A percentile compares a stretch with the other conserved stretches of the same genome.
Evolutionary conservation across 345 rosid species (phyloP).

Genomic region (Luvunga scandens): DNA sequence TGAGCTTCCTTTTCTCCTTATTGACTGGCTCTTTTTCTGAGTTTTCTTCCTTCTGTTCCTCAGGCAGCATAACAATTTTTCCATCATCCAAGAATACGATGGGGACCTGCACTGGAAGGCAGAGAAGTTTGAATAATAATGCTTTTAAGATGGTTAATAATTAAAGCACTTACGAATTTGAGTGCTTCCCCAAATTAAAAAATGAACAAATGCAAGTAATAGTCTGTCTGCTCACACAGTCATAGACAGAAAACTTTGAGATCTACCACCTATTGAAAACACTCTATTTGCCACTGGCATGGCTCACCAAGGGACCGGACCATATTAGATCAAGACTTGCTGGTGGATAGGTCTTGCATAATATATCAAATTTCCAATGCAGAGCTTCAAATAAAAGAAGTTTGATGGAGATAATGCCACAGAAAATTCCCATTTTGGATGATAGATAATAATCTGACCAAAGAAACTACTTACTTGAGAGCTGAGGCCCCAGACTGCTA

Average conservation of each 20-base stretch:
- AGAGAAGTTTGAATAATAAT: conserved; percentile 11
- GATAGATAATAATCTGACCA: neutral
- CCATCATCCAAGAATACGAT: conserved; percentile 79
- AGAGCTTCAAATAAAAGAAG: neutral
- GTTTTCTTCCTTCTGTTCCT: conserved; percentile 45
- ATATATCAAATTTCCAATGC: neutral
- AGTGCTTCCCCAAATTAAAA: neutral
- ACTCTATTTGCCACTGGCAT: too few relatives aligned
- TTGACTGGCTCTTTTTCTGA: conserved; percentile 53
- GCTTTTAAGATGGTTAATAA: conserved; percentile 5
- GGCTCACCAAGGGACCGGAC: too few relatives aligned
- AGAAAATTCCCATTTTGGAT: neutral
- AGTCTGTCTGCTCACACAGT: neutral
- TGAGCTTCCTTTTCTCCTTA: conserved; percentile 74
- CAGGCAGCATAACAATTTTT: conserved; percentile 48
- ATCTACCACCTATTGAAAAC: neutral
- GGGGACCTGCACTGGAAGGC: conserved; percentile 74
- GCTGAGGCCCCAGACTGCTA: neutral
- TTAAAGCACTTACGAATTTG: neutral
- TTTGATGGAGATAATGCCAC: neutral
- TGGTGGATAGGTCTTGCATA: neutral
- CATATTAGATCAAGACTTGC: neutral
- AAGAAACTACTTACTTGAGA: neutral
- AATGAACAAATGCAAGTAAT: neutral
- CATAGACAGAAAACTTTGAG: neutral